Evolutionary conservation across 257 asterid species (phyloP).

Genomic region (Solanum okadae): DNA sequence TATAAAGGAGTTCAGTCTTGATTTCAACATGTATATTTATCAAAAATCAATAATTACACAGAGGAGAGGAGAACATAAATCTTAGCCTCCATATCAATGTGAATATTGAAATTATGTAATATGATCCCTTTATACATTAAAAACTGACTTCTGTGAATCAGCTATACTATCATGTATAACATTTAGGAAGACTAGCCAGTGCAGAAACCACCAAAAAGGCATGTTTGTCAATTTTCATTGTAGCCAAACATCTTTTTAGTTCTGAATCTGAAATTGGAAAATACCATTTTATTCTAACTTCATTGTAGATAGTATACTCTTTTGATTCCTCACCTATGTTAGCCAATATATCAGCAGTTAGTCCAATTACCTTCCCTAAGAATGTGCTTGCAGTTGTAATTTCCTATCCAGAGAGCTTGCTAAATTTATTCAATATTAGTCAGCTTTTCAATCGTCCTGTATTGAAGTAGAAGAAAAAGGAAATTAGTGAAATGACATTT

Average conservation of each 20-base stretch:
- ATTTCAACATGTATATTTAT: background rate
- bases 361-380: background rate
- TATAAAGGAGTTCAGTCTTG: background rate
- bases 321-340: background rate
- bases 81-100: background rate
- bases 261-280: no score
- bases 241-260: no score
- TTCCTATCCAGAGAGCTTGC: background rate
- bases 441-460: background rate
- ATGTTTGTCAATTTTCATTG: no score
- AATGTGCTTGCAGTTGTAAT: background rate
- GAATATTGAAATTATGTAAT: no score
- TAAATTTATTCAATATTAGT: background rate
- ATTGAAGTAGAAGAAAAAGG: background rate
- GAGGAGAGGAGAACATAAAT: background rate
- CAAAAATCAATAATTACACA: background rate
- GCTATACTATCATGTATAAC: no score
- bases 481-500: background rate
- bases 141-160: no score
- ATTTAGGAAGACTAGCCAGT: no score
- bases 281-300: no score
- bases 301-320: no score
- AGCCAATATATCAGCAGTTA: background rate
- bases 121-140: no score
- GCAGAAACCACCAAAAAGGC: no score